Evolutionary conservation across 805 yeast genomes (phyloP).

Genomic region (Candida taoyuanica): DNA sequence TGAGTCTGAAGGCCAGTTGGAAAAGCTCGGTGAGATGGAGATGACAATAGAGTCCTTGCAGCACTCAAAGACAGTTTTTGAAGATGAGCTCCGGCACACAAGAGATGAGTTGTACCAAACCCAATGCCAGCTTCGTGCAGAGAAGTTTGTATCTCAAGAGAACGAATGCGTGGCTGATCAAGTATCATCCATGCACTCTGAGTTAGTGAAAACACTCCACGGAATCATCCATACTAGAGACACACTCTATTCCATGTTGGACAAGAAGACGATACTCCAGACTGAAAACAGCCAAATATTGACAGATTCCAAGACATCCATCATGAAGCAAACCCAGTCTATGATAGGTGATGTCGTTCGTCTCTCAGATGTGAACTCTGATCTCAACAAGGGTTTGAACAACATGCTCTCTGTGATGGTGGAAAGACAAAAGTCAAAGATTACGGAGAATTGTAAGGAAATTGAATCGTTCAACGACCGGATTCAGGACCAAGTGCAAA

Average conservation of each 20-base stretch:
- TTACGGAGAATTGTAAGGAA: conserved; percentile 9
- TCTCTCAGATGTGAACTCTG: conserved; percentile 7
- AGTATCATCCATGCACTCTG: conserved; percentile 14
- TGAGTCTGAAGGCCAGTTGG: conserved; percentile 35
- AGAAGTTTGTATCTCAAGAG: conserved; percentile 16
- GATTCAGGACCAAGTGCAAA: conserved; percentile 7
- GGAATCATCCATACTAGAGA: conserved; percentile 18
- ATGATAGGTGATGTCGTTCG: conserved; percentile 4
- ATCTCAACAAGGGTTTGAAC: conserved; percentile 8
- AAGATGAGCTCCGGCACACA: conserved; percentile 9
- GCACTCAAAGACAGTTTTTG: conserved; percentile 5
- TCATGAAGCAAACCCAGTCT: conserved; percentile 3
- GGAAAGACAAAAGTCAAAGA: conserved; percentile 9
- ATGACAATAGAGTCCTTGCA: conserved; percentile 14
- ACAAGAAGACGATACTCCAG: conserved; percentile 13
- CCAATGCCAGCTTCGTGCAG: conserved; percentile 16
- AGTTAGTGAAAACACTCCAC: conserved; percentile 14
- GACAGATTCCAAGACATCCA: conserved; percentile 5
- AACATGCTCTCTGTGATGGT: conserved; percentile 16
- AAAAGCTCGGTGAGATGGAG: conserved; percentile 20
- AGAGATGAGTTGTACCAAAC: conserved; percentile 5
- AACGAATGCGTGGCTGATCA: conserved; percentile 21
- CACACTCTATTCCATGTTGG: conserved; percentile 3
- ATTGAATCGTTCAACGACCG: conserved; percentile 2
- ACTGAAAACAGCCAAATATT: conserved; percentile 15